These are phyloP conservation scores for Garcia nutans DNA, from an alignment of 345 rosid species.

Conservation along the genomic window DNA sequence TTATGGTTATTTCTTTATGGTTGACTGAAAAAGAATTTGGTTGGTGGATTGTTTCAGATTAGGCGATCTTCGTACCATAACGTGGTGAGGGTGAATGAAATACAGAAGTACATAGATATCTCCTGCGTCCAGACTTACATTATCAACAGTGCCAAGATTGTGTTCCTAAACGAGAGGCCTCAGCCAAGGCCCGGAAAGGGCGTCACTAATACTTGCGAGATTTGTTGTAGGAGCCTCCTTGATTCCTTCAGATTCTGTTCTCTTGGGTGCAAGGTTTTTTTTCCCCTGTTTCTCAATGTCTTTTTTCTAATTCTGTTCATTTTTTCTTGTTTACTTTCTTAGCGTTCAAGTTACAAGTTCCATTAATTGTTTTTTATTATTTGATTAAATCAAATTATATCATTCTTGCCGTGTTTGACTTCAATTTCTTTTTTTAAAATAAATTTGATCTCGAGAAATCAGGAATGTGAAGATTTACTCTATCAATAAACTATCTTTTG, in stretches of 20 bases:
- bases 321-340: background rate
- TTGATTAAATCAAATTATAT: background rate
- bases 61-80: conserved; percentile 92
- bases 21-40: background rate
- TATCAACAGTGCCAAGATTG: conserved; percentile 89
- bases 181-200: conserved; percentile 95
- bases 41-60: conserved; percentile 47
- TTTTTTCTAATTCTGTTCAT: background rate
- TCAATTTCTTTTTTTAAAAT: background rate
- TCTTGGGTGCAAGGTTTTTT: conserved; percentile 75
- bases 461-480: background rate
- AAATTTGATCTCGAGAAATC: background rate
- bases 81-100: conserved; percentile 89
- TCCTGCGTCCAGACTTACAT: conserved; percentile 84
- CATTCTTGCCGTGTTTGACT: conserved; percentile 1
- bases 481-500: background rate
- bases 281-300: background rate
- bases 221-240: conserved; percentile 82
- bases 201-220: conserved; percentile 84
- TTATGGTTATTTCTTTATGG: background rate
- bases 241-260: conserved; percentile 95
- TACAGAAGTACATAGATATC: conserved; percentile 79
- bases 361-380: background rate
- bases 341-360: background rate
- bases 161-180: conserved; percentile 83